phyloP scores from a whole-genome alignment of 2,329 filamentous ascomycete species.

The Pseudocercospora pini-densiflorae region DNA sequence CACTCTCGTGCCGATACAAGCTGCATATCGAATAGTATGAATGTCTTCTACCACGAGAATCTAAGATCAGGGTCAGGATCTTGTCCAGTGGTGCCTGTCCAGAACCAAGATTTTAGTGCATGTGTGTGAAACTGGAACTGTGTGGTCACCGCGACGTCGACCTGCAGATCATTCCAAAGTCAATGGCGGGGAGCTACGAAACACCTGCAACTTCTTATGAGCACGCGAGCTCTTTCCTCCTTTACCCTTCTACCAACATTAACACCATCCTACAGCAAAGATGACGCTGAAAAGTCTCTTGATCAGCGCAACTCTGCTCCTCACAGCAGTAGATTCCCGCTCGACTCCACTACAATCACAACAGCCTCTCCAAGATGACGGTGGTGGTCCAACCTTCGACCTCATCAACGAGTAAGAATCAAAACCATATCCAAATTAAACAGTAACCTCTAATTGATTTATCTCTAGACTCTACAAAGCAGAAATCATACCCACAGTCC shows the following conservation, averaged over 20 bases:
- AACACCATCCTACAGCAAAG: not conserved
- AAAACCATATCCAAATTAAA: too few relatives aligned
- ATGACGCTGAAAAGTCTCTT: conserved; percentile 3
- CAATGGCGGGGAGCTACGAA: conserved; percentile 14
- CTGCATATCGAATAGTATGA: not conserved
- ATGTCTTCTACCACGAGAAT: not conserved
- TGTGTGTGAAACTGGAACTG: not conserved
- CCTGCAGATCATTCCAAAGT: conserved; percentile 27
- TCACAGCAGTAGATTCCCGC: not conserved
- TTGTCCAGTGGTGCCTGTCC: not conserved
- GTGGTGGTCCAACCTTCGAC: conserved; percentile 15
- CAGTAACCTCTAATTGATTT: too few relatives aligned
- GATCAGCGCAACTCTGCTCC: not conserved
- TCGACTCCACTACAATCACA: conserved; percentile 3
- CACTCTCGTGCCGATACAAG: not conserved
- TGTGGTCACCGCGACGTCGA: conserved; percentile 25
- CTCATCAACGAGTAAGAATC: conserved; percentile 28
- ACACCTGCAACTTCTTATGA: not conserved
- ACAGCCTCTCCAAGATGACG: conserved; percentile 4
- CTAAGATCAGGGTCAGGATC: not conserved
- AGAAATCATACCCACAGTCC: conserved; percentile 49
- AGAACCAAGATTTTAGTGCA: not conserved
- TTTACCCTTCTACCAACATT: not conserved
- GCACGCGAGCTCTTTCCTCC: conserved; percentile 27
- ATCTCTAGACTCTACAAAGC: conserved; percentile 34